Base-by-base conservation (phyloP, 2,329 filamentous ascomycete species). In the Plectosphaerella sp. region DNA sequence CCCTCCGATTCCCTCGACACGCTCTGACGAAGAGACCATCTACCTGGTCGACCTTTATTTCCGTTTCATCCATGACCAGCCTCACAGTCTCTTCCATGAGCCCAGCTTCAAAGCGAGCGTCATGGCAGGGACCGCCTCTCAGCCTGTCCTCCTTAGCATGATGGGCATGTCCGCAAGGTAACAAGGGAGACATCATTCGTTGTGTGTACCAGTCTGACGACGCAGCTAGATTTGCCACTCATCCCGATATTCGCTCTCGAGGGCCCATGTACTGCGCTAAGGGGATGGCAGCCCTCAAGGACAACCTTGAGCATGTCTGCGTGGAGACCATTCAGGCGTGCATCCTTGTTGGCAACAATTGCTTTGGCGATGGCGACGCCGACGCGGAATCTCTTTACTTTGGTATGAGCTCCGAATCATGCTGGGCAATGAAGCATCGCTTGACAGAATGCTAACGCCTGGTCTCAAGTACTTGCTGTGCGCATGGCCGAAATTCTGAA, bases 261-360 rank as follows among this genome's bases (percentile, higher is more conserved):
- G 45, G 45, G 9, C 22, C 14, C 11, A 33, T 36, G 45, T 47
- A 47, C 24, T 25, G 24, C 45, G 24, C 16, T 9, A 16, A 25
- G 11, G 45, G 18, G 5, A 47, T 16, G 18, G 33, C 22, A 11
- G 45, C 45, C 5, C 45, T 69, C 1, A 65, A 68, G 18, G 54
- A 58, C 1, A 60, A 67, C 14, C 49, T 70, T 1, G 67, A 67
- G 43, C 53, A 63, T 15, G 53, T 67, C 7, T 65, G 63, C 28
- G 52, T 69, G 2, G 66, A 69, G 35, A 70, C 64, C 25, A 58
- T 68, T 3, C 67, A 69, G 47, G 62, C 67, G 1, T 66, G 64
- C 4, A 63, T 69, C 7, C 48, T 70, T 1, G 56, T 68, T 0
- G 66, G 62, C 5, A 68, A 67, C 25, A 64, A 63, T 22, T 68